A percentile compares a stretch with the other conserved stretches of the same genome.
Conservation (phyloP, 495 filamentous ascomycete genomes). For the Daldinia vernicosa region DNA sequence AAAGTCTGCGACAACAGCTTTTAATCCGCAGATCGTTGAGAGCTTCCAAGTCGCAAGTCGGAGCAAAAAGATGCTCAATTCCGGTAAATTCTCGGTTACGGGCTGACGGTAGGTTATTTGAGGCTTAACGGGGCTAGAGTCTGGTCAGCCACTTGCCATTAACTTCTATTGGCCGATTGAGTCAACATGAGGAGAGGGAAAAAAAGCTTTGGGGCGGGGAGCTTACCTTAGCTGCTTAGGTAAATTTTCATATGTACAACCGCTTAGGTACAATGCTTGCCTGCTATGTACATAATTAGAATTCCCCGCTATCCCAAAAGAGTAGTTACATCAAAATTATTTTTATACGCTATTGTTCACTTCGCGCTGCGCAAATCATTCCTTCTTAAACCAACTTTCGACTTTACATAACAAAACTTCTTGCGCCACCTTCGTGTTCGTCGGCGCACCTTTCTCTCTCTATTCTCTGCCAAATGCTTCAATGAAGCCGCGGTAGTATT, state of each 20-base stretch:
- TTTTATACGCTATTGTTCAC: constrained; percentile 14
- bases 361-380: constrained; percentile 18
- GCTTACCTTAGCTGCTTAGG: background rate
- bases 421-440: constrained; percentile 11
- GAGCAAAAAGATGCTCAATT: constrained; percentile 49
- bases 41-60: constrained; percentile 18
- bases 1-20: constrained; percentile 51
- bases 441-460: constrained; percentile 6
- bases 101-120: constrained; percentile 17
- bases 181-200: background rate
- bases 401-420: background rate
- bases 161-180: constrained; percentile 22
- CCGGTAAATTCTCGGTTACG: constrained; percentile 51
- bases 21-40: constrained; percentile 36
- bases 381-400: background rate
- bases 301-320: constrained; percentile 44
- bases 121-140: constrained; percentile 32
- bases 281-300: constrained; percentile 3
- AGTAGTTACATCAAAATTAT: constrained; percentile 31
- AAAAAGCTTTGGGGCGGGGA: too few relatives aligned
- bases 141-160: constrained; percentile 36
- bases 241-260: too few relatives aligned
- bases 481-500: constrained; percentile 72
- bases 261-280: background rate
- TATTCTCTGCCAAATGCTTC: constrained; percentile 32